A percentile compares a stretch with the other conserved stretches of the same genome.
phyloP scores from a whole-genome alignment of 805 yeast species.

The Nakazawaea wickerhamii region DNA sequence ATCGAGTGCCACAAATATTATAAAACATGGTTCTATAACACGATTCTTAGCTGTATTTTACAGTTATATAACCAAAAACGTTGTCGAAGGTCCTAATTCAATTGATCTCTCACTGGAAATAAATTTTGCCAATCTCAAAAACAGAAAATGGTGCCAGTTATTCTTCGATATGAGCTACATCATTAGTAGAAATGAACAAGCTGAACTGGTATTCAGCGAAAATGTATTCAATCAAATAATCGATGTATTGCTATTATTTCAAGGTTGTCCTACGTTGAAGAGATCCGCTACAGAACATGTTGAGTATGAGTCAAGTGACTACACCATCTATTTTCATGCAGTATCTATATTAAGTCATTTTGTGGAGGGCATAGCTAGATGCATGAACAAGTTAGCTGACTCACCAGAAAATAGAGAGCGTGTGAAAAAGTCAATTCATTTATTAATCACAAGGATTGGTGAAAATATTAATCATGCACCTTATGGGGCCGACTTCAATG shows the following conservation, averaged over 20 bases:
- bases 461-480: slow-evolving; percentile 26
- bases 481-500: slow-evolving; percentile 25
- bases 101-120: slow-evolving; percentile 32
- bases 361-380: slow-evolving; percentile 47
- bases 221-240: slow-evolving; percentile 53
- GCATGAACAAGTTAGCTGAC: slow-evolving; percentile 26
- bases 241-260: slow-evolving; percentile 63
- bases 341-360: slow-evolving; percentile 62
- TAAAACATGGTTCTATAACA: slow-evolving; percentile 58
- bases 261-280: slow-evolving; percentile 68
- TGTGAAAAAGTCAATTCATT: slow-evolving; percentile 25
- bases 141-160: slow-evolving; percentile 72
- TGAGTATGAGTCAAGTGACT: slow-evolving; percentile 85
- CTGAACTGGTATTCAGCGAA: slow-evolving; percentile 38
- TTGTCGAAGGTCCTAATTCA: slow-evolving; percentile 38
- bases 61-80: slow-evolving; percentile 54
- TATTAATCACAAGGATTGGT: slow-evolving; percentile 27
- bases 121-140: slow-evolving; percentile 47
- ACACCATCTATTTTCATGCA: slow-evolving; percentile 65
- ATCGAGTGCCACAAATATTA: slow-evolving; percentile 59
- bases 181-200: slow-evolving; percentile 60
- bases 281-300: slow-evolving; percentile 80
- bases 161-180: slow-evolving; percentile 77
- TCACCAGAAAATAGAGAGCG: slow-evolving; percentile 8
- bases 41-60: slow-evolving; percentile 58